Evolutionary conservation across 768 basidiomycete genomes (phyloP), one percentile per base, ranked within the genome.

Genomic region (Strobilomyces confusus): DNA sequence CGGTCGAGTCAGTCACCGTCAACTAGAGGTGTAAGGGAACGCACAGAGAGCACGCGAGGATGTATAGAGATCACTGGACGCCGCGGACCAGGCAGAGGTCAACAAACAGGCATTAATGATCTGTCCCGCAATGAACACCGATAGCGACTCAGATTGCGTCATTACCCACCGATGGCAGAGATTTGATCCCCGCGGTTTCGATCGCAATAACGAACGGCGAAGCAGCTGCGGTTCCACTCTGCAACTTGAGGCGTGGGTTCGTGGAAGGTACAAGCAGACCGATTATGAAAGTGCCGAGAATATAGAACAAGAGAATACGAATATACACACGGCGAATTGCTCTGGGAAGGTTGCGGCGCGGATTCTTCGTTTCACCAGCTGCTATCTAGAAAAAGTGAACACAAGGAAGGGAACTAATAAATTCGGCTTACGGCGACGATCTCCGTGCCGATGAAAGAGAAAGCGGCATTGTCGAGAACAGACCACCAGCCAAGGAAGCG

Each of bases 191-290:
- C 8, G 94, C 85, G 41, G 75, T 80, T 61, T 79, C 63, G 58
- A 92, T 92, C 1, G 94, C 95, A 59, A 98, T 91, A 58, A 97
- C 94, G 71, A 94, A 97, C 1, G 95, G 89, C 40, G 89, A 89
- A 2, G 83, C 82, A 2, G 83, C 82, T 14, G 85, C 84, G 17
- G 82, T 86, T 26, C 83, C 81, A 41, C 69, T 68, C 0, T 3
- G 4, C 41, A 91, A 70, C 47, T 73, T 62, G 5, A 97, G 78
- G 22, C 74, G 68, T 0, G 68, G 51, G 56, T 87, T 75, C 63
- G 80, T 86, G 40, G 81, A 91, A 1, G 90, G 87, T 17, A 92
- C 89, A 46, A 95, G 82, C 2, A 94, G 73, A 42, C 92, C 89
- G 59, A 97, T 94, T 51, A 95, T 70, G 54, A 80, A 74, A 6